phyloP scores from a whole-genome alignment of 2,329 filamentous ascomycete genomes.

The Hyphodiscus sp. region DNA sequence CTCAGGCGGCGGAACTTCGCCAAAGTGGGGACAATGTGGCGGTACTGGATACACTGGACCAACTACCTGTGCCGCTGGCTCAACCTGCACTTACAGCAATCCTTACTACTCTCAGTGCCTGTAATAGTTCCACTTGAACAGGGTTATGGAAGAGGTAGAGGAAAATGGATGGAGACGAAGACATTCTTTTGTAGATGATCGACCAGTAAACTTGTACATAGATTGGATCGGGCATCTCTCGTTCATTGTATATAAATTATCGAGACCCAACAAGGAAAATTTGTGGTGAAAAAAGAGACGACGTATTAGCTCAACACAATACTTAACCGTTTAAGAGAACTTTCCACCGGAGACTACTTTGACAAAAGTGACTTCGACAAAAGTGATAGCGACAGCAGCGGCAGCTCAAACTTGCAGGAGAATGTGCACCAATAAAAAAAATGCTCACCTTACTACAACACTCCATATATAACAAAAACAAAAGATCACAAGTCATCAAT shows the following conservation, averaged over 20 bases:
- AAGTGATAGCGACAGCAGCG: too few species aligned
- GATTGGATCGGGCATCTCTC: not conserved
- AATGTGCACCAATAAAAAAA: too few species aligned
- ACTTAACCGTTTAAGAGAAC: not conserved
- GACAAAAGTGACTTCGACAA: not conserved
- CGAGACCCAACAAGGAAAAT: not conserved
- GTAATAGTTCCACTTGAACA: not conserved
- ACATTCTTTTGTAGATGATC: not conserved
- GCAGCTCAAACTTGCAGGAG: too few species aligned
- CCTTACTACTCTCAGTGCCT: slow-evolving; percentile 18
- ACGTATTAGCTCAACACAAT: not conserved
- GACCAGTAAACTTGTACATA: not conserved
- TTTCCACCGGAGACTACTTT: not conserved
- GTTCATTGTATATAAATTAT: not conserved
- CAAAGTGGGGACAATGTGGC: slow-evolving; percentile 19
- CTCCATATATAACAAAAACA: too few species aligned
- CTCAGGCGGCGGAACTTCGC: slow-evolving; percentile 1
- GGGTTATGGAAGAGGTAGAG: not conserved
- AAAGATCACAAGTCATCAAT: too few species aligned
- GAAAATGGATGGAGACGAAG: not conserved
- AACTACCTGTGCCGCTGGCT: slow-evolving; percentile 10
- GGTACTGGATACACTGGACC: slow-evolving; percentile 15
- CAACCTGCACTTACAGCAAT: slow-evolving; percentile 16
- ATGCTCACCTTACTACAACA: too few species aligned
- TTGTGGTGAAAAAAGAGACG: not conserved